A percentile compares a stretch with the other conserved stretches of the same genome.
These are phyloP conservation scores for Amphibolis antarctica DNA, from an alignment of 106 monocot genomes.

Conservation along the genomic window DNA sequence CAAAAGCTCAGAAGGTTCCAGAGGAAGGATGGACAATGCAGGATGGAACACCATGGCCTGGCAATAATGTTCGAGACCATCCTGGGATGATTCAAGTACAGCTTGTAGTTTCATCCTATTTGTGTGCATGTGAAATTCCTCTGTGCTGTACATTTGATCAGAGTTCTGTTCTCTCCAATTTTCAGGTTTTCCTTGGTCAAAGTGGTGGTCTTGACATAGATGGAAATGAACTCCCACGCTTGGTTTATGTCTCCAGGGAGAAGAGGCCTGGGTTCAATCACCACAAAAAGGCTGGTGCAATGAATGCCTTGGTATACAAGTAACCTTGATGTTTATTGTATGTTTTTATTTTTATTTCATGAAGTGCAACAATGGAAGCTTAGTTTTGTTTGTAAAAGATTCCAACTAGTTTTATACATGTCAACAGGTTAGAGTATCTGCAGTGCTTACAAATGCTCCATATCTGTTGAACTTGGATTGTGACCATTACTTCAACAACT, in stretches of 20 bases:
- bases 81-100: constrained; percentile 28
- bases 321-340: not conserved
- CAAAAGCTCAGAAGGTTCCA: constrained; percentile 26
- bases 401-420: not conserved
- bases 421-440: constrained; percentile 20
- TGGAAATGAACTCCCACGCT: constrained; percentile 22
- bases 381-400: not conserved
- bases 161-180: not conserved
- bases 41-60: constrained; percentile 28
- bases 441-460: constrained; percentile 22
- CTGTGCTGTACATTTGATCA: not conserved
- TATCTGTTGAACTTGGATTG: constrained; percentile 26
- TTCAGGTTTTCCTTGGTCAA: constrained; percentile 25
- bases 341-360: not conserved
- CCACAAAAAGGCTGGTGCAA: constrained; percentile 30
- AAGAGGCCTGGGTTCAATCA: constrained; percentile 28
- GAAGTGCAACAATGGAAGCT: not conserved
- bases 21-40: constrained; percentile 33
- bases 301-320: constrained; percentile 20
- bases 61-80: constrained; percentile 25
- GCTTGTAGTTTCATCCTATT: not conserved
- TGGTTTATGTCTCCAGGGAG: constrained; percentile 31
- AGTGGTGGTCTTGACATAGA: constrained; percentile 23
- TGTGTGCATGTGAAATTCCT: not conserved
- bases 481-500: constrained; percentile 31